phyloP scores from a whole-genome alignment of 83 land plant species.

The Isoetes engelmannii region DNA sequence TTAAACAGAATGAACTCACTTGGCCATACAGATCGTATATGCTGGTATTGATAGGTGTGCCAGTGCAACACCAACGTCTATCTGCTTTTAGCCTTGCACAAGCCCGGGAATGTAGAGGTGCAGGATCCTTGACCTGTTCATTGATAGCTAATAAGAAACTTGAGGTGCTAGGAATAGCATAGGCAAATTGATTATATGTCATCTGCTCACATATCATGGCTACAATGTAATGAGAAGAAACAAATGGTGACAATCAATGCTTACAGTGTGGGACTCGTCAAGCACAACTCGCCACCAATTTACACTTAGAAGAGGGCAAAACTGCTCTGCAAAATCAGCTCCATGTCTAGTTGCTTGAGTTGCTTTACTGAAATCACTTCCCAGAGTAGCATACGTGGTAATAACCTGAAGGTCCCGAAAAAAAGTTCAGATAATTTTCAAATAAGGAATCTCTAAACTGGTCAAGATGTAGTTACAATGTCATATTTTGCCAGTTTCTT shows the following conservation, averaged over 20 bases:
- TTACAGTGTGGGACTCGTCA: conserved; percentile 47
- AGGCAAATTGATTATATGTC: too few species aligned
- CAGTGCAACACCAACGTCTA: conserved; percentile 47
- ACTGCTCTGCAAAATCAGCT: conserved; percentile 45
- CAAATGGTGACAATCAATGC: neutral
- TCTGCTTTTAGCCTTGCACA: conserved; percentile 47
- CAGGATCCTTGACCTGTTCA: conserved; percentile 44
- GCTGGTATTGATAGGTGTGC: conserved; percentile 45
- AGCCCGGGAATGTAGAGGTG: conserved; percentile 44
- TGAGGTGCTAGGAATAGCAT: too few species aligned
- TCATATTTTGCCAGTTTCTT: conserved; percentile 44
- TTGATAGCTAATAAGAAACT: neutral
- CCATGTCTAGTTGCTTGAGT: conserved; percentile 48
- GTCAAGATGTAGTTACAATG: conserved; percentile 20
- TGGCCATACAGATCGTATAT: conserved; percentile 46
- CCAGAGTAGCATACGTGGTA: conserved; percentile 45
- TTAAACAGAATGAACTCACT: conserved; percentile 10
- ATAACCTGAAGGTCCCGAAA: conserved; percentile 30
- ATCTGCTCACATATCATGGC: too few species aligned
- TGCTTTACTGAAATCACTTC: conserved; percentile 49
- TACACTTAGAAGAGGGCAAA: conserved; percentile 46
- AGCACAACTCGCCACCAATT: conserved; percentile 52
- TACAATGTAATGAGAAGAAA: neutral
- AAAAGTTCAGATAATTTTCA: neutral
- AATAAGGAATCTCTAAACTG: neutral